Base-by-base conservation (phyloP, 495 filamentous ascomycete species). In the Neurospora sp. region DNA sequence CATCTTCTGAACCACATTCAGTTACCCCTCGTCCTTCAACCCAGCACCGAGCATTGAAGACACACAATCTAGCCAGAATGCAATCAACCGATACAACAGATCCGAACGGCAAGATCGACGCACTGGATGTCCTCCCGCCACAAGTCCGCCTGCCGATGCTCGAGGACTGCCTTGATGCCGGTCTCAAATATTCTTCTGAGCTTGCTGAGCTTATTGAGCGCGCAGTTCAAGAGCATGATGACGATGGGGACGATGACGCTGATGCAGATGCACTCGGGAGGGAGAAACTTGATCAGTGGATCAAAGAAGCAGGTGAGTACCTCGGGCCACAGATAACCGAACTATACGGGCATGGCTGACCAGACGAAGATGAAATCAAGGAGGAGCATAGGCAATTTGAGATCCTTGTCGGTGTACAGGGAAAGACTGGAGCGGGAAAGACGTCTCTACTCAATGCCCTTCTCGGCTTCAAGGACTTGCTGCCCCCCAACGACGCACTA, bases 381-480 rank as follows among this genome's bases (percentile, higher is more conserved):
- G 19, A 69, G 2, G 62, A 70, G 0, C 31, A 21, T 19, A 3
- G 28, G 2, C 17, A 24, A 7, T 76, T 79, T 2, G 28, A 74
- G n/a, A 39, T 81, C 11, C 70, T 75, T 0, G 74, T 81, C 2
- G 78, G 78, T 1, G 74, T 81, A 9, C 73, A 75, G 9, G 79
- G 78, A 15, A 70, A 71, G 28, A 80, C 79, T 21, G 79, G 79
- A 1, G 75, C 76, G 7, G 79, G 79, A 19, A 81, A 81, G 69
- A 80, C 78, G 0, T 76, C 79, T 4, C 37, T 76, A 0, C 66
- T 81, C 13, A 81, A 80, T 70, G 78, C 79, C 6, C 28, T 79
- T 2, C 70, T 81, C 5, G 79, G 72, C 4, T 75, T 7, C 17
- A 71, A 48, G 17, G 73, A 76, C 15, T 38, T 81, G 5, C 69